A percentile compares a stretch with the other conserved stretches of the same genome.
phyloP scores from a whole-genome alignment of 2,329 filamentous ascomycete genomes.

The Botrytis tulipae region DNA sequence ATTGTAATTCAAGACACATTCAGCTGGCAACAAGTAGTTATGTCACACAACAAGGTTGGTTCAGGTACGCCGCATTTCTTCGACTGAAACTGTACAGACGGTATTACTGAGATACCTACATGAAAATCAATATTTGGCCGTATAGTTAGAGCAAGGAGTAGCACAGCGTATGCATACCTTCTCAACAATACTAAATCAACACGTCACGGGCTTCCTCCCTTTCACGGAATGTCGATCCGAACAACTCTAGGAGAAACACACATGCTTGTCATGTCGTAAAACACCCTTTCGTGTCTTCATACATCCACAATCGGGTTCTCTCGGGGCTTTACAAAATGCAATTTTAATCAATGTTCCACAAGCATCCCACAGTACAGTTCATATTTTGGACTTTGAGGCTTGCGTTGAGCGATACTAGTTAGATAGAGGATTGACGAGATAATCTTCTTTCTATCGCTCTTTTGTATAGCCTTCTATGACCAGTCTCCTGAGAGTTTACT shows the following conservation, averaged over 20 bases:
- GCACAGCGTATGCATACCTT: not conserved
- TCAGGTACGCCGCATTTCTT: not conserved
- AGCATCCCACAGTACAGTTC: not conserved
- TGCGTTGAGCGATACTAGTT: not conserved
- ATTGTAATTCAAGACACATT: not conserved
- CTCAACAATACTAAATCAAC: not conserved
- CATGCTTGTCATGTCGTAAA: not conserved
- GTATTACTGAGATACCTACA: not conserved
- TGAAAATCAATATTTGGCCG: not conserved
- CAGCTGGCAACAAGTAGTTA: not conserved
- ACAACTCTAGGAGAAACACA: not conserved
- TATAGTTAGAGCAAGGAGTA: not conserved
- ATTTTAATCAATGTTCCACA: not conserved
- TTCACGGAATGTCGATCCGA: not conserved
- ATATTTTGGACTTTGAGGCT: not conserved
- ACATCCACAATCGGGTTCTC: not conserved
- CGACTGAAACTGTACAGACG: not conserved
- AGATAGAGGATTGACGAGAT: not conserved
- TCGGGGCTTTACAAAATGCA: not conserved
- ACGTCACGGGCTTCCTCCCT: not conserved
- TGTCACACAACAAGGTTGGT: not conserved
- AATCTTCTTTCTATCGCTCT: not conserved
- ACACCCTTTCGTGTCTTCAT: not conserved
- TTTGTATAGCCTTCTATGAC: slow-evolving; percentile 4
- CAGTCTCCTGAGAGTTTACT: slow-evolving; percentile 3